Percentiles rank a stretch among this genome's conserved stretches.
Evolutionary conservation across 2,329 filamentous ascomycete species (phyloP).

Genomic region (Colletotrichum sp.): DNA sequence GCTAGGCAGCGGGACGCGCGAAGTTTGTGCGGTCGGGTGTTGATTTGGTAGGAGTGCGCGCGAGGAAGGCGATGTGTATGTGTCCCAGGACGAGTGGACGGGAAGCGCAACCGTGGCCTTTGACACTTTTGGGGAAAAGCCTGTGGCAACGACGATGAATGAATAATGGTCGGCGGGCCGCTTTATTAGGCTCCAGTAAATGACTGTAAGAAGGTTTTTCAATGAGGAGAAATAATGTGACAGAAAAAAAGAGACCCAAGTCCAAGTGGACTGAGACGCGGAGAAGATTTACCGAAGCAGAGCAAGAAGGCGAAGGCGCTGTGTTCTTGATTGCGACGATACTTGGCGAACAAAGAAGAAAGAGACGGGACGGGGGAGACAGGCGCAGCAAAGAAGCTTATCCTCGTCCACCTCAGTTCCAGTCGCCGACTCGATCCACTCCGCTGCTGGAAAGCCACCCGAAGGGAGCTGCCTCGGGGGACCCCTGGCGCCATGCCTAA

Average conservation of each 20-base stretch:
- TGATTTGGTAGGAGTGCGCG: not conserved
- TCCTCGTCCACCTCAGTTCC: not conserved
- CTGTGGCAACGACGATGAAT: slow-evolving; percentile 14
- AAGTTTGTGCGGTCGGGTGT: not conserved
- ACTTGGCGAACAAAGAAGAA: slow-evolving; percentile 2
- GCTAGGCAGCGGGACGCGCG: not conserved
- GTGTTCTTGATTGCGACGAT: slow-evolving; percentile 14
- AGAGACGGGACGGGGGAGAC: not conserved
- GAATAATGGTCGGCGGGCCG: slow-evolving; percentile 8
- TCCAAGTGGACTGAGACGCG: slow-evolving; percentile 11
- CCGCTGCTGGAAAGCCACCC: not conserved
- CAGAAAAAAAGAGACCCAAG: not conserved
- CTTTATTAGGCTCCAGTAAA: slow-evolving; percentile 1
- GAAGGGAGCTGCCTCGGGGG: slow-evolving; percentile 1
- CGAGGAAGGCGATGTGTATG: not conserved
- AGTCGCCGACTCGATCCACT: not conserved
- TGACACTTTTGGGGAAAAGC: slow-evolving; percentile 4
- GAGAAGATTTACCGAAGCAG: not conserved
- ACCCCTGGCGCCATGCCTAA: slow-evolving; percentile 22
- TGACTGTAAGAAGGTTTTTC: not conserved
- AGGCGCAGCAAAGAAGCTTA: slow-evolving; percentile 15
- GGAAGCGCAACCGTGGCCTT: slow-evolving; percentile 23
- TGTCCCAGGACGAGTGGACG: not conserved
- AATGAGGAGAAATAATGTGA: not conserved
- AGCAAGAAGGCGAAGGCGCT: not conserved